Evolutionary conservation across 257 asterid species (phyloP).

Genomic region (Solanum boliviense): DNA sequence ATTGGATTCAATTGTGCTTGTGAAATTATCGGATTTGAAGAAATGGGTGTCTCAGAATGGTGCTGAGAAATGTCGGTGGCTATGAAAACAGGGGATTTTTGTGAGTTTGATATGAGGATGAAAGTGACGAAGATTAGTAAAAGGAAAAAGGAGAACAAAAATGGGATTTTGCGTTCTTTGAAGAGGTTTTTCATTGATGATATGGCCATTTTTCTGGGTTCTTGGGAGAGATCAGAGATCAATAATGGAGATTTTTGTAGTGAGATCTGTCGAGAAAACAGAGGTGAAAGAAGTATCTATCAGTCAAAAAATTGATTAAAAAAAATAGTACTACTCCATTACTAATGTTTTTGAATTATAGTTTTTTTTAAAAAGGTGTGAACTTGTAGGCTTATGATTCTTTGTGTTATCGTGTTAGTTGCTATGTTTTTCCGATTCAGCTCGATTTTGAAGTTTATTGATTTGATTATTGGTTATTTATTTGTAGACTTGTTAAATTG

Average conservation of each 20-base stretch:
- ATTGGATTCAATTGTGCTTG: neutral
- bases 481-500: too few species aligned
- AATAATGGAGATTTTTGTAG: neutral
- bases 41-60: neutral
- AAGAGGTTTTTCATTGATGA: slow-evolving; percentile 36
- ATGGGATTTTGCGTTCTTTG: slow-evolving; percentile 67
- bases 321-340: neutral
- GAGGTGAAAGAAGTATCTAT: neutral
- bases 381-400: too few species aligned
- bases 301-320: neutral
- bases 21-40: neutral
- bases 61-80: slow-evolving; percentile 19
- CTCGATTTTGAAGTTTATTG: fast-evolving
- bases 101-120: slow-evolving; percentile 56
- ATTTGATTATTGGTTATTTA: too few species aligned
- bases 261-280: neutral
- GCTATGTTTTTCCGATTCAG: fast-evolving
- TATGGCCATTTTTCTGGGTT: slow-evolving; percentile 24
- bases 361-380: neutral
- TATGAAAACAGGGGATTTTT: slow-evolving; percentile 26
- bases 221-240: neutral
- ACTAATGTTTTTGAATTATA: neutral
- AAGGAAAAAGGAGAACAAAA: slow-evolving; percentile 52
- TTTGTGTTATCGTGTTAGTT: too few species aligned
- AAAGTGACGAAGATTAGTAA: slow-evolving; percentile 48